Base-by-base conservation (phyloP, 345 rosid genomes). In the Aethionema arabicum region DNA sequence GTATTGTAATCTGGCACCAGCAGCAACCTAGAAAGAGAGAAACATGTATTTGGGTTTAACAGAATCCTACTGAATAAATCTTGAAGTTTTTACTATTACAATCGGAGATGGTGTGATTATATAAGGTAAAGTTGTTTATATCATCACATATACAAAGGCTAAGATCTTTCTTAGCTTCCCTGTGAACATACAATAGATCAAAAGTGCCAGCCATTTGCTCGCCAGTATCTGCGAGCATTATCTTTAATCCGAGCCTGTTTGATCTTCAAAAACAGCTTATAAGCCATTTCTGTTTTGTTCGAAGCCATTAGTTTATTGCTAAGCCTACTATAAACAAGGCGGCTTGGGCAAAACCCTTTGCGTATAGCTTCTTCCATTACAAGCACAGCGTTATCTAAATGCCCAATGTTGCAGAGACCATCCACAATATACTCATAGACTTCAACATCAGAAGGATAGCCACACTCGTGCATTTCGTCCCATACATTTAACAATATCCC, bases 161-260 rank as follows among this genome's bases (percentile, higher is more conserved):
- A 31, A 4, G 29, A 57, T 66, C 8, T 29, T 29, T 13, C 5
- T 11, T 46, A 16, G 14, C 43, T 29, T 31, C 55, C 39, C 33
- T 29, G 4, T 60, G 60, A 51, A 56, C 42, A 41, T 6, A 52
- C 51, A 59, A 45, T 4, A 16, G 14, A 58, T 89, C 79, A 92
- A 77, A 89, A 87, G 74, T 87, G 95, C 96, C 98, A 92, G 16
- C 98, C 98, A 33, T 83, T 92, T 53, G 89, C 30, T 44, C 88
- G 85, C 93, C 95, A 89, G 74, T 40, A 79, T 74, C 71, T 83
- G 36, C 79, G 74, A 39, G 93, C 87, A 79, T 87, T 89, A 27
- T 85, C 93, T 68, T 56, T 32, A 48, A 44, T 55, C 13, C 93
- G 98, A 65, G 96, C 95, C 54, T 38, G 72, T 78, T 76, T 92